Base-by-base conservation (phyloP, 768 basidiomycete species). In the Ephemerocybe angulata region DNA sequence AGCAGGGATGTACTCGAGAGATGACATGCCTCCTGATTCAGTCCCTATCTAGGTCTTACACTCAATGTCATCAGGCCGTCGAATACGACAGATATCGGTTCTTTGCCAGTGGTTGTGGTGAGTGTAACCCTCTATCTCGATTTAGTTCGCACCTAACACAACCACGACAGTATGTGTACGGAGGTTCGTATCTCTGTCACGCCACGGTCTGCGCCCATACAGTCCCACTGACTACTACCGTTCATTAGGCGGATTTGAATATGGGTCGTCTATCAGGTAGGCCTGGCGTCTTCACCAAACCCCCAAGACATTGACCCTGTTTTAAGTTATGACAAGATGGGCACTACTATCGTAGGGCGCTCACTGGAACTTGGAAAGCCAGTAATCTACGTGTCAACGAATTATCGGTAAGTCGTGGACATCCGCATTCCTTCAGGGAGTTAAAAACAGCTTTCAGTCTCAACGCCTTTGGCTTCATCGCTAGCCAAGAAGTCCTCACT, bases 351-450 rank as follows among this genome's bases (percentile, higher is more conserved):
- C 24, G 78, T 82, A 5, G 60, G 72, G 22, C 72, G 76, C 8
- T 81, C 80, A 0, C 67, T 76, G 21, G 67, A 65, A 28, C 59
- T 79, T 13, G 72, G 70, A 6, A 61, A 76, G 47, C 81, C 80
- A 4, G 67, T 82, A 17, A 70, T 82, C 3, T 82, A 76, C 56
- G 79, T 81, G 2, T 74, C 75, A 33, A 75, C 82, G 73, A 84
- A 84, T 58, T 83, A 83, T 61, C 63, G 73, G 72, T 70, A 43
- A 55, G 50, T 52, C 22, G 50, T 52, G 28, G 22, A 15, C 15
- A n/a, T 30, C 37, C 56, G n/a, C 4, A 11, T 24, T 29, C 12
- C n/a, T 2, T 15, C 1, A 35, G 19, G 13, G 30, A 50, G 6
- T 40, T 29, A 37, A 22, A 17, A 27, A 8, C 25, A 15, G 7